Percentiles rank a stretch among this genome's conserved stretches.
Evolutionary conservation across 2,329 filamentous ascomycete genomes (phyloP).

Genomic region (Hymenoscyphus occultus): DNA sequence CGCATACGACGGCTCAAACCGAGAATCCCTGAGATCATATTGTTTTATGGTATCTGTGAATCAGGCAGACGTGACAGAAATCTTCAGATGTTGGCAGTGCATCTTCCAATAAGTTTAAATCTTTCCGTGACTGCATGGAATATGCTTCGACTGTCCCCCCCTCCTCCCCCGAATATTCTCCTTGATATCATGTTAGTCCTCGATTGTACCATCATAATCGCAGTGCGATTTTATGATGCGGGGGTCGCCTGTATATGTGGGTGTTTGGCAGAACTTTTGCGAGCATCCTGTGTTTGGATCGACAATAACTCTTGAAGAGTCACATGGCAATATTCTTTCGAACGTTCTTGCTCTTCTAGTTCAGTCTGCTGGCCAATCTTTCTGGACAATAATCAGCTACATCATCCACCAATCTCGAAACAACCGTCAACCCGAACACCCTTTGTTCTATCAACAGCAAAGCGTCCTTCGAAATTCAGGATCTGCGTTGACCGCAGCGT

Average conservation of each 20-base stretch:
- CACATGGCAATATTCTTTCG: conserved; percentile 10
- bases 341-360: conserved; percentile 13
- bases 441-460: conserved; percentile 14
- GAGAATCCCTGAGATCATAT: neutral
- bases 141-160: neutral
- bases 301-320: conserved; percentile 12
- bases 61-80: neutral
- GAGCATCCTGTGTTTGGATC: neutral
- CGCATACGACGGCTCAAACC: neutral
- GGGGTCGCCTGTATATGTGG: neutral
- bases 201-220: neutral
- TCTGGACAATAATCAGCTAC: conserved; percentile 16
- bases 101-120: neutral
- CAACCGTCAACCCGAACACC: neutral
- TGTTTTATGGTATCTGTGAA: neutral
- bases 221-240: neutral
- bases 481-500: conserved; percentile 6
- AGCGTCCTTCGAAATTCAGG: conserved; percentile 10
- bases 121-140: neutral
- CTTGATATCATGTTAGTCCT: neutral
- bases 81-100: neutral
- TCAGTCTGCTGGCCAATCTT: conserved; percentile 3
- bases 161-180: neutral
- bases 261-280: neutral
- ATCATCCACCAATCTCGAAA: conserved; percentile 13